Evolutionary conservation across 2,329 filamentous ascomycete genomes (phyloP), one percentile per base, ranked within the genome.

Genomic region (Tolypocladium ovalisporum): DNA sequence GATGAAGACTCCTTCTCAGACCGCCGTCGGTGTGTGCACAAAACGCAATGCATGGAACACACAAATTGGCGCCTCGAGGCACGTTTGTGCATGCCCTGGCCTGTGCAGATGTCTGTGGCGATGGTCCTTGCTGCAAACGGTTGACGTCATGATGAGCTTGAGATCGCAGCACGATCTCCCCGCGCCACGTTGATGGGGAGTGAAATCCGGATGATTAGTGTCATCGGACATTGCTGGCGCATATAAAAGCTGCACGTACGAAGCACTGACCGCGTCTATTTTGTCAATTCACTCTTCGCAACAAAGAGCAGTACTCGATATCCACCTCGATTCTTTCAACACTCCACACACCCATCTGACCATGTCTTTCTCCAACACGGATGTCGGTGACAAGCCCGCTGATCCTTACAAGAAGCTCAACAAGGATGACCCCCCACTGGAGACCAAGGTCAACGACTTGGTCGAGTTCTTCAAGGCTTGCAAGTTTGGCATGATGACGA

Each of bases 401-500:
- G 88, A 94, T 73, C 89, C 89, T 2, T 96, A 95, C 78, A 90
- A 84, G 68, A 83, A 86, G 73, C 91, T 89, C 74, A 77, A 84
- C 58, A 80, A 90, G 51, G 79, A 85, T 52, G 75, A 82, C 0
- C 75, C 79, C 19, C 77, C 84, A 3, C 73, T 90, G 37, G 81
- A 88, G 64, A 81, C 89, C 62, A 96, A 95, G 76, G 78, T 95
- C 61, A 80, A 87, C 59, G 89, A 88, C 59, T 80, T 96, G 42
- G 76, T 79, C 65, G 75, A 77, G 17, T 96, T 96, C 71, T 81
- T 89, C 68, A 79, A 82, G 40, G 78, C 79, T 61, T 82, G 80
- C 76, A 96, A 95, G 74, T 95, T 90, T 69, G 89, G 88, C 71
- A 89, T 96, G 87, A 85, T 96, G 84, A 94, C 90, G 10, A 95